Conservation (phyloP, 2,329 filamentous ascomycete genomes). For the Endoconidiophora polonica region DNA sequence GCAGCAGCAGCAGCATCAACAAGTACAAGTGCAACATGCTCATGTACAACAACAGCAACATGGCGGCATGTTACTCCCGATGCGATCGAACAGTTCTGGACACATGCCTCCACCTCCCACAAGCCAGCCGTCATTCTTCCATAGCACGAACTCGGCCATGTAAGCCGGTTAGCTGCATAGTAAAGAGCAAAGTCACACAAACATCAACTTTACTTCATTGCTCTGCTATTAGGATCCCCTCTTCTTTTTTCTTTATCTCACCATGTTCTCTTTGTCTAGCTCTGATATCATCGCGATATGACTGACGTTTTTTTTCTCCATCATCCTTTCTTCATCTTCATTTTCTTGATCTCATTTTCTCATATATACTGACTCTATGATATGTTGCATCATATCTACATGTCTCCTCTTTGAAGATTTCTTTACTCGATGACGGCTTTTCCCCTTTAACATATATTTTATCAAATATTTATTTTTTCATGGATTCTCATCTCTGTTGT, state of each 20-base stretch:
- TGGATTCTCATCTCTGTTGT: too few relatives aligned
- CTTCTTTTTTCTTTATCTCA: neutral
- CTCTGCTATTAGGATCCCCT: neutral
- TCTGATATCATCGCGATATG: slow-evolving; percentile 1
- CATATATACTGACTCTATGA: neutral
- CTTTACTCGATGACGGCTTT: too few relatives aligned
- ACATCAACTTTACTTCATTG: neutral
- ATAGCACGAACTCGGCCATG: slow-evolving; percentile 1
- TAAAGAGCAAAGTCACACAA: neutral
- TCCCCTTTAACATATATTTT: too few relatives aligned
- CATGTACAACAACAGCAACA: neutral
- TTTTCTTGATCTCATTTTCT: neutral
- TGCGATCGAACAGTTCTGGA: neutral
- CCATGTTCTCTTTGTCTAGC: neutral
- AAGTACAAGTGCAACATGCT: neutral
- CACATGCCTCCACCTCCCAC: slow-evolving; percentile 5
- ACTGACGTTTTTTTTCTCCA: neutral
- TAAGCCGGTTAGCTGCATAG: neutral
- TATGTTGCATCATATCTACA: too few relatives aligned
- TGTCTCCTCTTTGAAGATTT: too few relatives aligned
- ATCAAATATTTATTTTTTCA: too few relatives aligned
- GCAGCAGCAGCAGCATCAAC: neutral
- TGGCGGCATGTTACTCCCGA: neutral
- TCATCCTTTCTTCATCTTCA: neutral
- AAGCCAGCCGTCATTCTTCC: slow-evolving; percentile 8